A percentile compares a stretch with the other conserved stretches of the same genome.
phyloP scores from a whole-genome alignment of 148 eudicot species.

The Rhododendron molle region DNA sequence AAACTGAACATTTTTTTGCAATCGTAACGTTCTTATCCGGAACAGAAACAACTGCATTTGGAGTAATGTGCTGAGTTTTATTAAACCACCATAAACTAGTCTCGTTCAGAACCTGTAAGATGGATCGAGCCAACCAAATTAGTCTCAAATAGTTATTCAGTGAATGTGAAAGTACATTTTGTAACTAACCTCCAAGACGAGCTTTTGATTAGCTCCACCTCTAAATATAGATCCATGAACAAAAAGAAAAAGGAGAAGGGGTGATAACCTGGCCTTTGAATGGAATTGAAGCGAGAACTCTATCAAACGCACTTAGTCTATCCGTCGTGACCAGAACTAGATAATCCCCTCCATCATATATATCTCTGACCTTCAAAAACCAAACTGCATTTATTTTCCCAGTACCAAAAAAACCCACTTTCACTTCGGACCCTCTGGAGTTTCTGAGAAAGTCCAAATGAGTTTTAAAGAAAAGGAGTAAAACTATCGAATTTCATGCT shows the following conservation, averaged over 20 bases:
- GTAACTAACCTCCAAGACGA: background rate
- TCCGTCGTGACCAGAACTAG: constrained; percentile 93
- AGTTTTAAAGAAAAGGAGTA: background rate
- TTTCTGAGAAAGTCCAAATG: background rate
- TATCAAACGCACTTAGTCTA: constrained; percentile 93
- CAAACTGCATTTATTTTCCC: constrained; percentile 8
- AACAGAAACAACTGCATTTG: constrained; percentile 66
- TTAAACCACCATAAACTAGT: constrained; percentile 98
- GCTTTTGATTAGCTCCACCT: background rate
- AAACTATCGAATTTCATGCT: background rate
- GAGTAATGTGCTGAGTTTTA: constrained; percentile 74
- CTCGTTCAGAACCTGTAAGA: constrained; percentile 79
- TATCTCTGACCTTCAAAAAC: constrained; percentile 76
- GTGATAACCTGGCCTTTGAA: constrained; percentile 84
- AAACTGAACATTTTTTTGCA: constrained; percentile 91
- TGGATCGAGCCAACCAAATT: background rate
- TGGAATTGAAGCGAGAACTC: constrained; percentile 92
- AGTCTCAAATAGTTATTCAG: background rate
- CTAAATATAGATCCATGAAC: background rate
- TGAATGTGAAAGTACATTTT: background rate
- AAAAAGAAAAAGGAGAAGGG: background rate
- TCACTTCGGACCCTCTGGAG: background rate
- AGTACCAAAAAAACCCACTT: background rate
- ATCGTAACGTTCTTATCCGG: constrained; percentile 93
- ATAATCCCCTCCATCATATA: constrained; percentile 84